Conservation (phyloP, 2,329 filamentous ascomycete genomes). For the Alternaria incomplexa region DNA sequence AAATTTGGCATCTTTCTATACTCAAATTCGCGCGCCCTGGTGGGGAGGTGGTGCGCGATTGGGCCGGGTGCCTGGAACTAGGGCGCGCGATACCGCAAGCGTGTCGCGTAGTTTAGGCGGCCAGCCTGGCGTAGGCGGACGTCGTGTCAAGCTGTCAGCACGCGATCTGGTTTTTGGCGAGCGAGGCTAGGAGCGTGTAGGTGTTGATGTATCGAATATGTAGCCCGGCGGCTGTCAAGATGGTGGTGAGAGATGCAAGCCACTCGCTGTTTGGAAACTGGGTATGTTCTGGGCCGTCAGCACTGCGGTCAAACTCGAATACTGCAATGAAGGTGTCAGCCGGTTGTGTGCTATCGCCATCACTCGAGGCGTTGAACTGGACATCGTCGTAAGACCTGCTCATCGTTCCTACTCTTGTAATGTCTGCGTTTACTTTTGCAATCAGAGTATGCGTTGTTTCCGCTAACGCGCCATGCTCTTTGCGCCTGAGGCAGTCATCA, state of each 20-base stretch:
- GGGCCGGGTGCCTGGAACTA: conserved; percentile 18
- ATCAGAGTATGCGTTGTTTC: neutral
- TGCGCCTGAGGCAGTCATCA: neutral
- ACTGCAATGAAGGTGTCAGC: conserved; percentile 6
- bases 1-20: conserved; percentile 13
- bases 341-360: neutral
- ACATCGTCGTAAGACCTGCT: conserved; percentile 19
- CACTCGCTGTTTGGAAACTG: neutral
- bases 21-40: conserved; percentile 13
- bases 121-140: conserved; percentile 11
- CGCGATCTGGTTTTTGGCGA: neutral
- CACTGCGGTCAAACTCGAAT: neutral
- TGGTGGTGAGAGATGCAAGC: neutral
- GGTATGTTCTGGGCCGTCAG: neutral
- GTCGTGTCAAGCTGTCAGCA: conserved; percentile 1
- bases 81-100: conserved; percentile 18
- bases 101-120: conserved; percentile 17
- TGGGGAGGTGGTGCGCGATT: conserved; percentile 7
- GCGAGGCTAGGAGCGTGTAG: conserved; percentile 6
- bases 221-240: neutral
- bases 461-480: neutral
- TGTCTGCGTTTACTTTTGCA: neutral
- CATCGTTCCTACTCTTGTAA: conserved; percentile 11
- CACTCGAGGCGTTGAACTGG: neutral
- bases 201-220: neutral